Evolutionary conservation across 208 protist species (phyloP).

Genomic region (Leishmania tarentolae): DNA sequence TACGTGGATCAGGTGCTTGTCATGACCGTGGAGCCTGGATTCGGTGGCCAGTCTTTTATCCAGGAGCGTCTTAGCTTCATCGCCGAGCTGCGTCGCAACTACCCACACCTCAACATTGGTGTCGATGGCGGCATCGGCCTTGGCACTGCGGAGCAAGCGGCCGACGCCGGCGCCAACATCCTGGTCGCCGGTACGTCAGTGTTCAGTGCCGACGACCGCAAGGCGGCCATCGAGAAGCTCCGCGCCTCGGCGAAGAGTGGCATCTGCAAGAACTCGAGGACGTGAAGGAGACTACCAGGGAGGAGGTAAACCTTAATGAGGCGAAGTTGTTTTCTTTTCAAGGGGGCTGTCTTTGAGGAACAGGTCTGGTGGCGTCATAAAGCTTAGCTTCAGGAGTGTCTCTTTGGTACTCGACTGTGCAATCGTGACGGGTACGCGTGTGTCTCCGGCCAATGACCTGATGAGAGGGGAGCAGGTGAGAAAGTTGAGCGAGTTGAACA

Average conservation of each 20-base stretch:
- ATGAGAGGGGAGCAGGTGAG: neutral
- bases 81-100: constrained; percentile 70
- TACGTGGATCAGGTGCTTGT: constrained; percentile 97
- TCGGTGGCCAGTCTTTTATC: constrained; percentile 99
- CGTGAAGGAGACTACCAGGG: neutral
- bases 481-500: neutral
- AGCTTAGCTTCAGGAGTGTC: neutral
- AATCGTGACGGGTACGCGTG: neutral
- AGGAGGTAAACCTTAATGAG: neutral
- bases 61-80: constrained; percentile 97
- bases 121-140: constrained; percentile 98
- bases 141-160: constrained; percentile 93
- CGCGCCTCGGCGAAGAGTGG: constrained; percentile 43
- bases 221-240: constrained; percentile 50
- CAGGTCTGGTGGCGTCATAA: neutral
- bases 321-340: neutral
- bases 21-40: constrained; percentile 99
- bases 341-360: neutral
- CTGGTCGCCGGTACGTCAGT: constrained; percentile 98
- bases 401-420: neutral
- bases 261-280: constrained; percentile 20
- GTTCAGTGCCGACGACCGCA: constrained; percentile 82
- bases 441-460: neutral
- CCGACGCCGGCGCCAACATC: constrained; percentile 97
- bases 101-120: constrained; percentile 96